Percentiles rank a stretch among this genome's conserved stretches.
phyloP scores from a whole-genome alignment of 805 yeast genomes.

The Monosporozyma yasuniensis region DNA sequence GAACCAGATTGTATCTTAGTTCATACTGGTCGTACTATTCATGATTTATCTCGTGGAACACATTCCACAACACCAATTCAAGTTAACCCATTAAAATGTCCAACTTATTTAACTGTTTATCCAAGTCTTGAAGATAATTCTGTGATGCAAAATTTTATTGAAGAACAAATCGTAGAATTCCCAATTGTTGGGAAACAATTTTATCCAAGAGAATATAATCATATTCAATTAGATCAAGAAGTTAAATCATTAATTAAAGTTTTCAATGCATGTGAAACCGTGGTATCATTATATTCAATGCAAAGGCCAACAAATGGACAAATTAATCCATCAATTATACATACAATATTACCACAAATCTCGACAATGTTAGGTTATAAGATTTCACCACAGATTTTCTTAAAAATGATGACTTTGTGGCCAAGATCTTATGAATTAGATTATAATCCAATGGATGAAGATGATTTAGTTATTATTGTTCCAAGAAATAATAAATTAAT shows the following conservation, averaged over 20 bases:
- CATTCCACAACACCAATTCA: slow-evolving; percentile 20
- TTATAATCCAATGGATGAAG: background rate
- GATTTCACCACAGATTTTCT: slow-evolving; percentile 18
- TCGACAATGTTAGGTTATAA: slow-evolving; percentile 24
- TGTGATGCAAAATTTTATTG: slow-evolving; percentile 11
- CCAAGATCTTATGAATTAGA: slow-evolving; percentile 21
- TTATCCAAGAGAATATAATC: slow-evolving; percentile 15
- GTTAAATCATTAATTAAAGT: slow-evolving; percentile 13
- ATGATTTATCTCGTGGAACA: slow-evolving; percentile 14
- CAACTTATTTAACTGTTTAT: slow-evolving; percentile 16
- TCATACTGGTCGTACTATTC: slow-evolving; percentile 22
- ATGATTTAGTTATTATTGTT: background rate
- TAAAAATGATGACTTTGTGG: slow-evolving; percentile 25
- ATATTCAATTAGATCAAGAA: slow-evolving; percentile 10
- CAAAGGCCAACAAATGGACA: slow-evolving; percentile 10
- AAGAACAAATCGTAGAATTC: slow-evolving; percentile 18
- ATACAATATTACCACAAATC: slow-evolving; percentile 21
- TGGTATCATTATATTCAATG: slow-evolving; percentile 23
- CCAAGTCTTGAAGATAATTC: slow-evolving; percentile 9
- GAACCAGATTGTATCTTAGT: slow-evolving; percentile 24
- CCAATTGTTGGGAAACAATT: slow-evolving; percentile 19
- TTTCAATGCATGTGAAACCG: slow-evolving; percentile 21
- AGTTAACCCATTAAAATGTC: slow-evolving; percentile 6
- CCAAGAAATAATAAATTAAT: slow-evolving; percentile 14
- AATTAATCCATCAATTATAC: slow-evolving; percentile 14